phyloP scores from a whole-genome alignment of 179 eudicot species.

The Carnegiea gigantea region DNA sequence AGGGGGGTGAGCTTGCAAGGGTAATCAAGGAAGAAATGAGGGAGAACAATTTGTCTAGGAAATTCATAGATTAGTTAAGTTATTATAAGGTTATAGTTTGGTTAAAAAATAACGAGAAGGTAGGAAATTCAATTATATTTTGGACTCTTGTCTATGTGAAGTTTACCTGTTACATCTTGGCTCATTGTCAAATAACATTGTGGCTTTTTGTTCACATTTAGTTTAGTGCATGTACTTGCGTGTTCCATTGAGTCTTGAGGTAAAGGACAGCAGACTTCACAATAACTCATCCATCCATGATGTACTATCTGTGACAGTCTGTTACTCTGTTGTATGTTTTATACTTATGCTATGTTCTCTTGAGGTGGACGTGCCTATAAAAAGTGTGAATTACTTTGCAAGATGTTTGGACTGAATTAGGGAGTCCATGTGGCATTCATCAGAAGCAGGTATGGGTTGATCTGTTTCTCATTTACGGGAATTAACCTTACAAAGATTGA shows the following conservation, averaged over 20 bases:
- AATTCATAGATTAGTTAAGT: no score
- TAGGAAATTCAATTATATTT: not conserved
- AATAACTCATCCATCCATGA: not conserved
- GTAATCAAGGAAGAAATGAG: no score
- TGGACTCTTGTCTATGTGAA: not conserved
- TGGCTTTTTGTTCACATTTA: not conserved
- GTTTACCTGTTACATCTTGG: no score
- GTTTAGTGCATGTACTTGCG: not conserved
- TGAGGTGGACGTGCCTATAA: not conserved
- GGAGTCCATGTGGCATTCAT: slow-evolving; percentile 91
- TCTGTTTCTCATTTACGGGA: not conserved
- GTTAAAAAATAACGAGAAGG: no score
- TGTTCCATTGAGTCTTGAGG: not conserved
- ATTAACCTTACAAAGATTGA: not conserved
- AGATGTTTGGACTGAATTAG: slow-evolving; percentile 96
- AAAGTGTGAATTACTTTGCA: slow-evolving; percentile 28
- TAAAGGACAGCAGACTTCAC: not conserved
- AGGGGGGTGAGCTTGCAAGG: no score
- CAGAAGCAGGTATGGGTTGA: slow-evolving; percentile 73
- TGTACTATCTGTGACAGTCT: not conserved
- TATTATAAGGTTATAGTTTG: no score
- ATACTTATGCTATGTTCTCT: not conserved
- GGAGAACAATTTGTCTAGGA: no score
- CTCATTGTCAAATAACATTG: not conserved
- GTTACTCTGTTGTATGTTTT: not conserved